Evolutionary conservation across 73 alveolate genomes (phyloP).

Genomic region (Stentor coeruleus): DNA sequence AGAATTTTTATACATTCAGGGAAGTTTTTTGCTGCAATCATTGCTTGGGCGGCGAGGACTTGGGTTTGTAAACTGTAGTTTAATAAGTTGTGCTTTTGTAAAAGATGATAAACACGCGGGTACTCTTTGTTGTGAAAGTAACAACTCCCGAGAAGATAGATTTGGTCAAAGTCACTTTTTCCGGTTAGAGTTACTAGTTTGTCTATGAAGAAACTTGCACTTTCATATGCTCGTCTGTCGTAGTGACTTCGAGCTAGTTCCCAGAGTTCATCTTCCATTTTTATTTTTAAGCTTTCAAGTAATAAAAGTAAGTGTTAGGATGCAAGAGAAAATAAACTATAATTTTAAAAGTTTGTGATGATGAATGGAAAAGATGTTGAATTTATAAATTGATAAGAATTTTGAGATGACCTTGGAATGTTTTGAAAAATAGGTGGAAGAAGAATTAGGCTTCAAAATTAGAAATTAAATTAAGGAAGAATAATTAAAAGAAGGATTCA

Average conservation of each 20-base stretch:
- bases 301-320: too few relatives aligned
- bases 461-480: too few relatives aligned
- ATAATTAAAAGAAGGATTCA: too few relatives aligned
- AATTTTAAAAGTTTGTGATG: too few relatives aligned
- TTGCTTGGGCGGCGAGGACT: constrained; percentile 86
- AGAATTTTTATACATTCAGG: constrained; percentile 46
- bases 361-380: too few relatives aligned
- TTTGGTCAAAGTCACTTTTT: background rate
- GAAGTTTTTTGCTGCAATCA: constrained; percentile 45
- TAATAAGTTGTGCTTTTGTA: constrained; percentile 67
- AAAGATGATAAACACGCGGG: constrained; percentile 70
- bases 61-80: constrained; percentile 67
- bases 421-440: too few relatives aligned
- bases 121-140: constrained; percentile 80
- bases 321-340: too few relatives aligned
- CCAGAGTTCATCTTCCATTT: constrained; percentile 22
- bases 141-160: constrained; percentile 53
- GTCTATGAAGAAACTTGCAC: constrained; percentile 3
- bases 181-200: constrained; percentile 6
- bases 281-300: background rate
- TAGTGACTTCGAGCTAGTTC: constrained; percentile 6
- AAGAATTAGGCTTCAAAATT: too few relatives aligned
- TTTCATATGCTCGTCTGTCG: background rate
- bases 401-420: too few relatives aligned
- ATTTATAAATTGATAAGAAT: too few relatives aligned